phyloP scores from a whole-genome alignment of 2,329 filamentous ascomycete genomes.

The Fusarium dlaminii region DNA sequence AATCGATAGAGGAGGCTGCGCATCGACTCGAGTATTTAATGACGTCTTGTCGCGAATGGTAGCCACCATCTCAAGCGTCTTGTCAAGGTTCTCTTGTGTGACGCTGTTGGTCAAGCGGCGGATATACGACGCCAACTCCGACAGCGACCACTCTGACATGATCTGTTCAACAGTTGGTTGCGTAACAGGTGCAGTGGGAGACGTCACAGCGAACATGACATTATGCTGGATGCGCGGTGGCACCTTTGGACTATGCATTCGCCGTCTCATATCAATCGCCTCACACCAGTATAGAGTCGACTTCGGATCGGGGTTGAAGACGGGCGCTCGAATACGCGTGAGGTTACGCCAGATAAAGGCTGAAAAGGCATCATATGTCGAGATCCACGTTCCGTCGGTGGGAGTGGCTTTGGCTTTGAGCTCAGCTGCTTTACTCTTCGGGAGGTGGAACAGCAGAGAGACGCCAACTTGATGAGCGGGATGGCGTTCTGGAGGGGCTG shows the following conservation, averaged over 20 bases:
- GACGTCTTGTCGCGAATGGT: slow-evolving; percentile 49
- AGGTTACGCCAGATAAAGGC: slow-evolving; percentile 55
- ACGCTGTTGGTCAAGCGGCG: slow-evolving; percentile 50
- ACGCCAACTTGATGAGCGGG: slow-evolving; percentile 38
- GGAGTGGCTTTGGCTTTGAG: slow-evolving; percentile 51
- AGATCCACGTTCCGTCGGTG: slow-evolving; percentile 52
- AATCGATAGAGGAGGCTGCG: slow-evolving; percentile 48
- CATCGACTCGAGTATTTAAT: slow-evolving; percentile 48
- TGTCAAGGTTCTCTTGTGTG: slow-evolving; percentile 45
- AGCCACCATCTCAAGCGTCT: slow-evolving; percentile 45
- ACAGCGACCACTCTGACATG: slow-evolving; percentile 49
- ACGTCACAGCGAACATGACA: slow-evolving; percentile 44
- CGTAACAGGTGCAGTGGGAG: slow-evolving; percentile 38
- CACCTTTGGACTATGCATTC: slow-evolving; percentile 47
- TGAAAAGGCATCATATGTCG: slow-evolving; percentile 56
- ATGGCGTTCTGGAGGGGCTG: slow-evolving; percentile 42
- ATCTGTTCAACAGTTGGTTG: slow-evolving; percentile 47
- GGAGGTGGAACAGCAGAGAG: slow-evolving; percentile 54
- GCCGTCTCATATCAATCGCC: slow-evolving; percentile 50
- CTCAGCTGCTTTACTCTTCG: slow-evolving; percentile 53
- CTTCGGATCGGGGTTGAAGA: slow-evolving; percentile 46
- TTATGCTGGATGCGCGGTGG: slow-evolving; percentile 50
- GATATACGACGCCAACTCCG: slow-evolving; percentile 49
- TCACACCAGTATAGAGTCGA: slow-evolving; percentile 48
- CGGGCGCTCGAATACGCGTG: slow-evolving; percentile 46